A percentile compares a stretch with the other conserved stretches of the same genome.
Conservation (phyloP, 371 early-diverging fungal genomes). For the Mucor mucedo region DNA sequence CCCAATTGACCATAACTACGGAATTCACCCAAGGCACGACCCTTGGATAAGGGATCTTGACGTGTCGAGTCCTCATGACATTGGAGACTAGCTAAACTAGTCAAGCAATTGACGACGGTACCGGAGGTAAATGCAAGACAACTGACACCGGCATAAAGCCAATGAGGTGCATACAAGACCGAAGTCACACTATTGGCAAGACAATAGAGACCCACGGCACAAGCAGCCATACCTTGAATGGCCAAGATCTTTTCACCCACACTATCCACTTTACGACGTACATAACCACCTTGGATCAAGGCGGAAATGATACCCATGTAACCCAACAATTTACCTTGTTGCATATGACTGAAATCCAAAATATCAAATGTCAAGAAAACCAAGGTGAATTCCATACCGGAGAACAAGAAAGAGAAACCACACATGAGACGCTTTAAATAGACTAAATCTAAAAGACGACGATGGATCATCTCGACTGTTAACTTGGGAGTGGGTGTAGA, state of each 20-base stretch:
- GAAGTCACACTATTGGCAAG: slow-evolving; percentile 60
- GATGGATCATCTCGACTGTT: slow-evolving; percentile 14
- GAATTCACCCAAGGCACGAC: slow-evolving; percentile 84
- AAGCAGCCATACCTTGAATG: slow-evolving; percentile 77
- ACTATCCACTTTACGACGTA: slow-evolving; percentile 75
- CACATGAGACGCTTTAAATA: slow-evolving; percentile 79
- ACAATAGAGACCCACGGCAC: slow-evolving; percentile 70
- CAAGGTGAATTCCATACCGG: slow-evolving; percentile 98
- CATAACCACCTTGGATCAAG: slow-evolving; percentile 92
- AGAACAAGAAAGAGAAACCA: slow-evolving; percentile 88
- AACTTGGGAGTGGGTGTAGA: neutral
- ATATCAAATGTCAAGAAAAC: slow-evolving; percentile 95
- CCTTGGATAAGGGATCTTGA: slow-evolving; percentile 54
- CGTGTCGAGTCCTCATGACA: slow-evolving; percentile 41
- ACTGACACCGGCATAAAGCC: slow-evolving; percentile 62
- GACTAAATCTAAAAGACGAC: slow-evolving; percentile 47
- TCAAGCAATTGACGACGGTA: slow-evolving; percentile 92
- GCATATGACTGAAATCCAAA: slow-evolving; percentile 82
- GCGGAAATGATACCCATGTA: slow-evolving; percentile 89
- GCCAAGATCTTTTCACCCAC: slow-evolving; percentile 76
- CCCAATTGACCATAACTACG: slow-evolving; percentile 93
- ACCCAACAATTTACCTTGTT: slow-evolving; percentile 90
- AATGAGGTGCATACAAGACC: slow-evolving; percentile 6
- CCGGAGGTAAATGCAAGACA: slow-evolving; percentile 90
- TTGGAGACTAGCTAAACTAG: slow-evolving; percentile 72